phyloP scores from a whole-genome alignment of 2,329 filamentous ascomycete species.

The Emericellopsis cladophorae region DNA sequence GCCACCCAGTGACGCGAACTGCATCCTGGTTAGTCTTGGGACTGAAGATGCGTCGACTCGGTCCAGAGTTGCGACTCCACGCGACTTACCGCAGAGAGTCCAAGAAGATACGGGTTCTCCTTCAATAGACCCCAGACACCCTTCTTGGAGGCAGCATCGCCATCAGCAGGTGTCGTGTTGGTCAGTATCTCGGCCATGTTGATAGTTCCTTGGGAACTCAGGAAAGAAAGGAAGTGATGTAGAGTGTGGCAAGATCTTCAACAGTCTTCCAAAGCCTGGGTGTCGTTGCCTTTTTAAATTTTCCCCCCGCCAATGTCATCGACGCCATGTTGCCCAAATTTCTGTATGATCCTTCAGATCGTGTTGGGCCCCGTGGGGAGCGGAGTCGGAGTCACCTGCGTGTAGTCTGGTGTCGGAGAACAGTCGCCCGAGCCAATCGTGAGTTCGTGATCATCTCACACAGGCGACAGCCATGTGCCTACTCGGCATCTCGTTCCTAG shows the following conservation, averaged over 20 bases:
- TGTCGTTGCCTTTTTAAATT: too few relatives aligned
- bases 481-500: neutral
- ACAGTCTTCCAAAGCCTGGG: neutral
- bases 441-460: neutral
- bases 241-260: neutral
- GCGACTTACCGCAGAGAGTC: constrained; percentile 24
- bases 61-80: neutral
- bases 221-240: neutral
- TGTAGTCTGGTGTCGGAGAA: neutral
- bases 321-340: too few relatives aligned
- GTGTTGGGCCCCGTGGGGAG: neutral
- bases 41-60: neutral
- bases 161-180: neutral
- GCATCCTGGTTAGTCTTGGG: neutral
- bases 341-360: neutral
- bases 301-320: too few relatives aligned
- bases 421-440: constrained; percentile 1
- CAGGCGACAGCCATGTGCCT: neutral
- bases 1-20: constrained; percentile 21
- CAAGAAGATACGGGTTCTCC: constrained; percentile 29
- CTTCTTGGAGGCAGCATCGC: constrained; percentile 4
- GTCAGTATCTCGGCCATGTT: constrained; percentile 1
- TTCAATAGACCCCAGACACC: constrained; percentile 12
- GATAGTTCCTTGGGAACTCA: neutral
- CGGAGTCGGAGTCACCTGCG: neutral